Base-by-base conservation (phyloP, 441 rosid genomes). In the Populus tomentosa region DNA sequence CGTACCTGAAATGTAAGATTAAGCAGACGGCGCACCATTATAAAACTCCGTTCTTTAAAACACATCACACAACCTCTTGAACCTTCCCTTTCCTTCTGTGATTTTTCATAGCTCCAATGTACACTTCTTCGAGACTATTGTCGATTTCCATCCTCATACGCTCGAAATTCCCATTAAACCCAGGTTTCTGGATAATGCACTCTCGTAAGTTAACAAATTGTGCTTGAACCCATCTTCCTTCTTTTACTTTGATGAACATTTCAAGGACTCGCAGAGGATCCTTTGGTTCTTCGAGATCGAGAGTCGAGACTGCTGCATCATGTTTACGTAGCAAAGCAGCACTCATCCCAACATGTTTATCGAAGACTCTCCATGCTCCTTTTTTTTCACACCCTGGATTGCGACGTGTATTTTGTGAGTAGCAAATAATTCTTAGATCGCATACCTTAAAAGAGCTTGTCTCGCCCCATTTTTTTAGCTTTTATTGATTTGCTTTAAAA, bases 21-120 rank as follows among this genome's bases (percentile, higher is more conserved):
- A 84, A 75, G 92, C 91, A 0, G 96, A 89, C 0, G 91, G 94
- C 84, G 82, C 87, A 26, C 97, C 91, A 71, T 84, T 82, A 61
- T 92, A 91, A 80, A 96, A 94, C 69, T 92, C 98, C 98, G 91
- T 91, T 82, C 97, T 96, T 87, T 94, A 95, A 85, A 96, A 96
- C 76, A 91, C 89, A 81, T 92, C 84, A 10, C 1, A 92, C 90
- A 53, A 97, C 97, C 79, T 91, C 95, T 79, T 90, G 98, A 84
- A 92, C 86, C 88, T 84, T 96, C 77, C 88, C 85, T 88, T 87
- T 92, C 83, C 85, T 82, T 40, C 99, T 96, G 74, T 91, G 92
- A 66, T 78, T 90, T 84, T 85, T 91, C 89, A 94, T 90, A 21
- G 85, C 93, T 32, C 87, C 87, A 30, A 92, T 82, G 75, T 93